A percentile compares a stretch with the other conserved stretches of the same genome.
Conservation (phyloP, 257 asterid genomes). For the Coffea canephora region DNA sequence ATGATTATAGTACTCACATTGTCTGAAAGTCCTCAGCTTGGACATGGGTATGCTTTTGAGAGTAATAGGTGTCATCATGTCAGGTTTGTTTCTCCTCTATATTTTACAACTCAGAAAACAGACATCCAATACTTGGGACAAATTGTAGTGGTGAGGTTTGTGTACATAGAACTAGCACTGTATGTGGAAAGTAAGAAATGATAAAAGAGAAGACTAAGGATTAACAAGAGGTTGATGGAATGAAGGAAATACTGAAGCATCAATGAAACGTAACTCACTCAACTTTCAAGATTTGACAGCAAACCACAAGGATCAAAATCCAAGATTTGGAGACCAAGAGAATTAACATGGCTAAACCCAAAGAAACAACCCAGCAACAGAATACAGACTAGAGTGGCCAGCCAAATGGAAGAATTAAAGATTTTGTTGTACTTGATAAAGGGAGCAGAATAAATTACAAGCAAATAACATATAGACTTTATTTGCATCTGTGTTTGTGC, state of each 20-base stretch:
- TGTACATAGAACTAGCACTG: no score
- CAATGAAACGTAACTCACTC: neutral
- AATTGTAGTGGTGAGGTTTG: neutral
- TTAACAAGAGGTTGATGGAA: neutral
- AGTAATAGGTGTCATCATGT: constrained; percentile 13
- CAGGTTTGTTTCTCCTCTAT: constrained; percentile 23
- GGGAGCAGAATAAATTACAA: neutral
- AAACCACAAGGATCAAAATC: neutral
- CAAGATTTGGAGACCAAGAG: neutral
- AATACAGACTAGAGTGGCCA: neutral
- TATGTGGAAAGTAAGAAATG: neutral
- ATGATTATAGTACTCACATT: constrained; percentile 19
- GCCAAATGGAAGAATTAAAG: neutral
- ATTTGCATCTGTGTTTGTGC: neutral
- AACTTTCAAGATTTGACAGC: neutral
- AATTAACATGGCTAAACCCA: neutral
- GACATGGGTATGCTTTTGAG: constrained; percentile 18
- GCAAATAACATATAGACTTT: neutral
- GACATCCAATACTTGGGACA: constrained; percentile 17
- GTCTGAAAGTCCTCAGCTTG: constrained; percentile 23
- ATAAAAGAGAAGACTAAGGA: neutral
- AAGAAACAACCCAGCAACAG: neutral
- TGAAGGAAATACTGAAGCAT: neutral
- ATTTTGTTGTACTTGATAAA: neutral
- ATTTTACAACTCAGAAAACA: constrained; percentile 18